Conservation (phyloP, 208 protist species). For the Leptomonas seymouri region DNA sequence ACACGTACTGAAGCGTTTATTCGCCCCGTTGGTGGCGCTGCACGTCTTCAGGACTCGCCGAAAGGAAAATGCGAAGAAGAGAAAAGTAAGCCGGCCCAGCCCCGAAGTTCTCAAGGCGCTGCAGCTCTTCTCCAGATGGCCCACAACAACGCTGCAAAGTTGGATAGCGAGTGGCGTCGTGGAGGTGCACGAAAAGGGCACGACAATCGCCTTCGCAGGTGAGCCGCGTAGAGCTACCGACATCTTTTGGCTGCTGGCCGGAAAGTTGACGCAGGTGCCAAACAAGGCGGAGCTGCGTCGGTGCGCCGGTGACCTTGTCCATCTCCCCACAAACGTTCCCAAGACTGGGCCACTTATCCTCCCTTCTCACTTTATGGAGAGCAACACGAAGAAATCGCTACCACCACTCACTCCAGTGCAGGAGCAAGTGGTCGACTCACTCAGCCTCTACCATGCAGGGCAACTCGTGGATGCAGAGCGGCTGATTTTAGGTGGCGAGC, state of each 20-base stretch:
- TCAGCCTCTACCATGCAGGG: constrained; percentile 48
- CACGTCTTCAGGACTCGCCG: constrained; percentile 7
- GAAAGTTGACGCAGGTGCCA: constrained; percentile 62
- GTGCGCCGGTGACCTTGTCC: constrained; percentile 33
- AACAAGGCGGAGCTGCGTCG: constrained; percentile 43
- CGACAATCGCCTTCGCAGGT: constrained; percentile 42
- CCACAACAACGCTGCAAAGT: constrained; percentile 30
- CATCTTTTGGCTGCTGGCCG: constrained; percentile 68
- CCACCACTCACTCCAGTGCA: constrained; percentile 24
- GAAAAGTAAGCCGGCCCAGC: constrained; percentile 12
- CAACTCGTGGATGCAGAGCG: constrained; percentile 57
- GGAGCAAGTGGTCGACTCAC: constrained; percentile 40
- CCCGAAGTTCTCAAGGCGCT: constrained; percentile 24
- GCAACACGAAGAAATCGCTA: constrained; percentile 7
- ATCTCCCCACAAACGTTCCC: constrained; percentile 15
- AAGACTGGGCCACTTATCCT: constrained; percentile 41
- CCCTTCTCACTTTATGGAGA: constrained; percentile 32
- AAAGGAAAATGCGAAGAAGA: background rate
- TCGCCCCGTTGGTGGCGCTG: constrained; percentile 25
- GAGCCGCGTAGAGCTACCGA: constrained; percentile 42
- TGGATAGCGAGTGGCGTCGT: constrained; percentile 32
- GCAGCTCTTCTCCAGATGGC: constrained; percentile 55
- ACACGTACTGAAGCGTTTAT: constrained; percentile 26
- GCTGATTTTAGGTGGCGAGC: constrained; percentile 54
- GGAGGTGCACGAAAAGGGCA: constrained; percentile 35